These are phyloP conservation scores for Epichloe glyceriae DNA, from an alignment of 2,329 filamentous ascomycete species.

Conservation along the genomic window DNA sequence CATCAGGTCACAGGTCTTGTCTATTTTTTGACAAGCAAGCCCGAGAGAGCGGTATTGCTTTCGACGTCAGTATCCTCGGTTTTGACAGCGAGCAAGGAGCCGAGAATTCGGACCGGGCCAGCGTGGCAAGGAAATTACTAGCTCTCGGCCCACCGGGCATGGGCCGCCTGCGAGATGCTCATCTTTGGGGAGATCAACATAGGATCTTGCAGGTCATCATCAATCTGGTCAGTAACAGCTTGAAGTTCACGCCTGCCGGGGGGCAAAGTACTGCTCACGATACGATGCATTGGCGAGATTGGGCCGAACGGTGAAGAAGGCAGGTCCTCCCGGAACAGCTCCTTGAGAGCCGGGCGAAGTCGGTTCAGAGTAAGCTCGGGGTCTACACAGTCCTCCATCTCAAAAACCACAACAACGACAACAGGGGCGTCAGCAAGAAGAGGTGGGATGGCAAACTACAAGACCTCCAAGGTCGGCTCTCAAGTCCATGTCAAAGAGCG, in stretches of 20 bases:
- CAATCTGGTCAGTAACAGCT: constrained; percentile 79
- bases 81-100: constrained; percentile 13
- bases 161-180: constrained; percentile 69
- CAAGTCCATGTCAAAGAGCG: constrained; percentile 39
- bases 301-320: constrained; percentile 31
- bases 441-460: constrained; percentile 38
- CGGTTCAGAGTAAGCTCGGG: constrained; percentile 35
- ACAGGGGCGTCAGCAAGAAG: constrained; percentile 7
- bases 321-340: constrained; percentile 32
- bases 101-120: constrained; percentile 19
- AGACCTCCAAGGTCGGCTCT: constrained; percentile 39
- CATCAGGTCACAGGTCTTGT: constrained; percentile 65
- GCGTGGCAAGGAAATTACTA: constrained; percentile 30
- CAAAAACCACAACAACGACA: constrained; percentile 20
- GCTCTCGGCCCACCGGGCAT: constrained; percentile 51
- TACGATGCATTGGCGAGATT: constrained; percentile 57
- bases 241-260: constrained; percentile 79
- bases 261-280: constrained; percentile 62
- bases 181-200: constrained; percentile 85
- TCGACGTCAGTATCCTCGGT: constrained; percentile 57
- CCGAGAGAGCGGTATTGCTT: constrained; percentile 61
- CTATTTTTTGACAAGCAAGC: constrained; percentile 91
- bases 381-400: constrained; percentile 37
- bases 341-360: constrained; percentile 24
- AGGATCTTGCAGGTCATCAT: constrained; percentile 87